These are phyloP conservation scores for Aspergillus carlsbadensis DNA, from an alignment of 495 filamentous ascomycete species.

Conservation along the genomic window DNA sequence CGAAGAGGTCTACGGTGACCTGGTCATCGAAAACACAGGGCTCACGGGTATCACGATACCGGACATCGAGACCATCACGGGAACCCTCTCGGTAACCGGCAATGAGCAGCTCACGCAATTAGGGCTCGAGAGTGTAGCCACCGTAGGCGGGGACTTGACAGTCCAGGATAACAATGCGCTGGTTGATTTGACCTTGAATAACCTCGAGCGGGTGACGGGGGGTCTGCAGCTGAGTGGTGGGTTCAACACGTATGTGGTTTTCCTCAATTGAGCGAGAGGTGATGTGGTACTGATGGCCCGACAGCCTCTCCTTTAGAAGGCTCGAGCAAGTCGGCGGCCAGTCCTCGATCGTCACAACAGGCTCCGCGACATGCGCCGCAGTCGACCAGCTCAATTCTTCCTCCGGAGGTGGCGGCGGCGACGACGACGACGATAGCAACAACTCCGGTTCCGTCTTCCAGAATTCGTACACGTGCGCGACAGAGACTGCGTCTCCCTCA, in stretches of 20 bases:
- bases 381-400: background rate
- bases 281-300: background rate
- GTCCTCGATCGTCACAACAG: conserved; percentile 21
- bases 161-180: conserved; percentile 26
- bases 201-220: conserved; percentile 29
- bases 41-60: conserved; percentile 21
- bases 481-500: background rate
- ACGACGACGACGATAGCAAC: background rate
- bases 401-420: no score
- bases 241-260: conserved; percentile 25
- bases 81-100: conserved; percentile 22
- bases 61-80: conserved; percentile 25
- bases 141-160: conserved; percentile 17
- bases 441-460: conserved; percentile 11
- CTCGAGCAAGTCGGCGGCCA: conserved; percentile 28
- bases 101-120: conserved; percentile 22
- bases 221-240: conserved; percentile 23
- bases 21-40: conserved; percentile 22
- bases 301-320: conserved; percentile 27
- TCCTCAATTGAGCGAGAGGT: background rate
- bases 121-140: conserved; percentile 13
- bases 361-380: conserved; percentile 15
- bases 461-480: conserved; percentile 25
- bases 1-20: conserved; percentile 25
- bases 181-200: conserved; percentile 18